Evolutionary conservation across 2,329 filamentous ascomycete species (phyloP).

Genomic region (Helotiales sp.): DNA sequence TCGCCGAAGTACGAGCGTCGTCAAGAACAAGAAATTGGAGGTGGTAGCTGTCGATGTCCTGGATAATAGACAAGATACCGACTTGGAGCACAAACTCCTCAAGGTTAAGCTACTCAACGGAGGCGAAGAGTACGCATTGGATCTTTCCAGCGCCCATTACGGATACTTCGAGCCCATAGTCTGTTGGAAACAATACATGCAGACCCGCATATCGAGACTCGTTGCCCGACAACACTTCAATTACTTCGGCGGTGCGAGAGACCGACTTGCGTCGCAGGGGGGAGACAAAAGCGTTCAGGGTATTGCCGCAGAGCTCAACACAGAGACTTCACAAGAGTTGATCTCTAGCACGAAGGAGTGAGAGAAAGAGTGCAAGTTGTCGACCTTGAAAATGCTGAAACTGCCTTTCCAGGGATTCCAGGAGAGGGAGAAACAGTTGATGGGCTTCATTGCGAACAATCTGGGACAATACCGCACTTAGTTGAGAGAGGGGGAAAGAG

Average conservation of each 20-base stretch:
- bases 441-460: not conserved
- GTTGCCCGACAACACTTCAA: not conserved
- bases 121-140: constrained; percentile 19
- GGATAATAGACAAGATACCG: not conserved
- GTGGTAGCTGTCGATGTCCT: not conserved
- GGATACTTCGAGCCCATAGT: constrained; percentile 21
- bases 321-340: not conserved
- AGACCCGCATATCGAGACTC: not conserved
- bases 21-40: constrained; percentile 4
- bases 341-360: not conserved
- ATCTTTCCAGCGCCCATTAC: constrained; percentile 24
- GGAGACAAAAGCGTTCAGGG: not conserved
- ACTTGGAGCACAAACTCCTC: constrained; percentile 1
- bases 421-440: not conserved
- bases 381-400: not conserved
- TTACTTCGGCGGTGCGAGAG: not conserved
- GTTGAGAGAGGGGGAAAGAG: not conserved
- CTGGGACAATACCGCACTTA: not conserved
- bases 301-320: not conserved
- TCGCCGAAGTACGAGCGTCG: not conserved
- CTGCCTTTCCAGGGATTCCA: not conserved
- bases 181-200: not conserved
- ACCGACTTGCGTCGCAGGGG: not conserved
- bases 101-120: constrained; percentile 8
- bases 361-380: not conserved